Evolutionary conservation across 192 early-diverging fungal species (phyloP).

Genomic region (Backusella mclennaniae): DNA sequence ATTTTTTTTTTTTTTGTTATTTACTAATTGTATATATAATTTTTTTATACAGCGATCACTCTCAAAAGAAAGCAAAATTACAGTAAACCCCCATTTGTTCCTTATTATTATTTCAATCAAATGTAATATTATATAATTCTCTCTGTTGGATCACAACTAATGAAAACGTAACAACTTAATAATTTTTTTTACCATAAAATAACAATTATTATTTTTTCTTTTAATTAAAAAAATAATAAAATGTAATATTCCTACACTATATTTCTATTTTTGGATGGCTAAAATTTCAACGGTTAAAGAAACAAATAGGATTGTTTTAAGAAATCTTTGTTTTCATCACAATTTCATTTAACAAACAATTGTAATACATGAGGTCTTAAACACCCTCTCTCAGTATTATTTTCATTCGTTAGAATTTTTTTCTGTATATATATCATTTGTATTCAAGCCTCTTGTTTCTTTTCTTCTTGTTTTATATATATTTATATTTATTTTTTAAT

Average conservation of each 20-base stretch:
- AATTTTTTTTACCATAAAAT: not conserved
- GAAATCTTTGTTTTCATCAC: not conserved
- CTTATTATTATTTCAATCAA: not conserved
- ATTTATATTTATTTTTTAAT: not conserved
- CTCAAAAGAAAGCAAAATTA: not conserved
- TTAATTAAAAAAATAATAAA: not conserved
- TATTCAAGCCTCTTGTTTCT: not conserved
- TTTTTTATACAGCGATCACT: not conserved
- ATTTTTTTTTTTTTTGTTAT: not conserved
- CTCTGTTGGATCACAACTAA: not conserved
- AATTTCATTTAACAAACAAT: not conserved
- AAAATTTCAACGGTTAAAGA: not conserved
- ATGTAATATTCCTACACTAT: slow-evolving; percentile 2
- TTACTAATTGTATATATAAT: no score
- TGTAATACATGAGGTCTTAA: not conserved
- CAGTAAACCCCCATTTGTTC: not conserved
- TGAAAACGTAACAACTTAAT: slow-evolving; percentile 1
- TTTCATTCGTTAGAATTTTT: not conserved
- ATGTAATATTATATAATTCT: not conserved
- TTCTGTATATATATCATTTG: not conserved
- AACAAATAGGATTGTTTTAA: slow-evolving; percentile 8
- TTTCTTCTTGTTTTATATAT: not conserved
- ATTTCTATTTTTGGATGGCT: not conserved
- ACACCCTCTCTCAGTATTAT: not conserved
- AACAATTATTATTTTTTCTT: not conserved